A percentile compares a stretch with the other conserved stretches of the same genome.
These are phyloP conservation scores for Colletotrichum caudatum DNA, from an alignment of 2,329 filamentous ascomycete species.

Conservation along the genomic window DNA sequence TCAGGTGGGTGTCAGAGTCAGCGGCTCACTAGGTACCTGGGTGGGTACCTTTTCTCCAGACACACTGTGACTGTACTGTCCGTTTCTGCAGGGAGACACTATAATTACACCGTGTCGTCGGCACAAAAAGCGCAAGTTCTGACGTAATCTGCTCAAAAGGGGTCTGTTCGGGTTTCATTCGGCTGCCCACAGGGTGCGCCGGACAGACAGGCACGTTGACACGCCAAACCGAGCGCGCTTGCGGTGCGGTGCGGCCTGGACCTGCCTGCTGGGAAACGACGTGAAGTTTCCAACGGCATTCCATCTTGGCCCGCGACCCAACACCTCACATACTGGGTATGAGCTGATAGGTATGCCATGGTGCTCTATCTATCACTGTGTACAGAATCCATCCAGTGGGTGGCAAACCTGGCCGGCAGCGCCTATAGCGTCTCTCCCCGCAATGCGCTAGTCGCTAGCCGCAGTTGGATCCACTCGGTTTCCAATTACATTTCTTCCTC, in stretches of 20 bases:
- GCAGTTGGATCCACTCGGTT: constrained; percentile 22
- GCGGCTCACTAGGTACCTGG: neutral
- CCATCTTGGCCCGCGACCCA: neutral
- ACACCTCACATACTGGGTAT: neutral
- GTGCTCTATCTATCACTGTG: too few species aligned
- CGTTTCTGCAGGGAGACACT: fast-evolving
- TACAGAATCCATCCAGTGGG: constrained; percentile 5
- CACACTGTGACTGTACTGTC: constrained; percentile 8
- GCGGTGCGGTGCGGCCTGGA: constrained; percentile 13
- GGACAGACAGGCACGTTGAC: constrained; percentile 13
- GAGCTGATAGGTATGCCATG: neutral
- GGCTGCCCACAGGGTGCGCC: constrained; percentile 1
- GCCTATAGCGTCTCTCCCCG: constrained; percentile 31
- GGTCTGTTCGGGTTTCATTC: constrained; percentile 39
- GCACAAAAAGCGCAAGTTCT: constrained; percentile 27
- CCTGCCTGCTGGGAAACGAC: constrained; percentile 13
- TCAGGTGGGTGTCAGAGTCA: constrained; percentile 16
- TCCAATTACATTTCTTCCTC: neutral
- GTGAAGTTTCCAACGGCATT: constrained; percentile 23
- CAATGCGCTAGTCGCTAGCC: constrained; percentile 37
- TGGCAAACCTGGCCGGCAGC: constrained; percentile 22
- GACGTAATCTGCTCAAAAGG: constrained; percentile 40
- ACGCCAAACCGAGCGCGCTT: constrained; percentile 33
- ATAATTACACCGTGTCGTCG: neutral
- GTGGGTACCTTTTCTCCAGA: neutral